Evolutionary conservation across 345 rosid species (phyloP).

Genomic region (Excoecaria cochinchinensis): DNA sequence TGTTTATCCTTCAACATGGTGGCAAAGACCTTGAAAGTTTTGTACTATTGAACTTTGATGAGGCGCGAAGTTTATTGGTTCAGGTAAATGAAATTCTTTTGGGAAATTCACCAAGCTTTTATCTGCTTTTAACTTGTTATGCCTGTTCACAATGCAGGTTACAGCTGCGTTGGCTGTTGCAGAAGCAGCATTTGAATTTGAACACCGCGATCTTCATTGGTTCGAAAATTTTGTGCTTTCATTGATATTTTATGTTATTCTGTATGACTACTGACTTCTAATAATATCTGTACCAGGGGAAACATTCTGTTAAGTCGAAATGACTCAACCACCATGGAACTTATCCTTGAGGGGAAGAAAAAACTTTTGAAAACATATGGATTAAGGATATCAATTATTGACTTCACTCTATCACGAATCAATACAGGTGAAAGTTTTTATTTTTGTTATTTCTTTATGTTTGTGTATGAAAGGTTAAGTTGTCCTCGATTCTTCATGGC

Average conservation of each 20-base stretch:
- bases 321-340: conserved; percentile 45
- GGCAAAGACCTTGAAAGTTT: conserved; percentile 96
- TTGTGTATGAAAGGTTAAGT: neutral
- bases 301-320: conserved; percentile 77
- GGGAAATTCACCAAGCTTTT: neutral
- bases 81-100: conserved; percentile 49
- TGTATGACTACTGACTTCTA: conserved; percentile 4
- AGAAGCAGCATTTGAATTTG: conserved; percentile 93
- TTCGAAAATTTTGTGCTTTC: conserved; percentile 19
- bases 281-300: conserved; percentile 55
- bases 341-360: conserved; percentile 62
- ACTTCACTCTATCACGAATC: conserved; percentile 91
- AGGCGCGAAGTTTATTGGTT: conserved; percentile 74
- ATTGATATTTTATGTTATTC: conserved; percentile 5
- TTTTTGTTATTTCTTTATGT: neutral
- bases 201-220: conserved; percentile 95
- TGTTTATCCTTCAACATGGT: conserved; percentile 90
- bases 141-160: conserved; percentile 49
- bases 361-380: conserved; percentile 55
- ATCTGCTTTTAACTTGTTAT: conserved; percentile 3
- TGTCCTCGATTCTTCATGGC: neutral
- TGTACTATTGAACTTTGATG: conserved; percentile 71
- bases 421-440: conserved; percentile 57
- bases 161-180: conserved; percentile 88
- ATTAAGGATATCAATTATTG: conserved; percentile 66